phyloP scores from a whole-genome alignment of 352 stramenopile genomes.

The Globisporangium spinosum region DNA sequence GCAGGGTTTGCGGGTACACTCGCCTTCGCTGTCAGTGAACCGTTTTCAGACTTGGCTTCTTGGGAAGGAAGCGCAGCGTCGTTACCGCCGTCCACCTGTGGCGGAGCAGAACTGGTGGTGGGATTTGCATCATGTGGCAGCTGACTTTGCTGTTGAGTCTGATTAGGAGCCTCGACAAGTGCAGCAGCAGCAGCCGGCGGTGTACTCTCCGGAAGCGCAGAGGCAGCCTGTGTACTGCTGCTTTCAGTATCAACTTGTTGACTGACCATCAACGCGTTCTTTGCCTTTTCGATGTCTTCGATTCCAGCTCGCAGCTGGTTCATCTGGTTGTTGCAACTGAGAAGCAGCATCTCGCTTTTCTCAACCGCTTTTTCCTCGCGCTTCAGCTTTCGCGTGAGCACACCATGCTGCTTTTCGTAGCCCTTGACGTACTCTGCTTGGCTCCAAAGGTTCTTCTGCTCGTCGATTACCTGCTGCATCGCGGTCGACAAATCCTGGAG shows the following conservation, averaged over 20 bases:
- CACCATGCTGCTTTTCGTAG: conserved; percentile 79
- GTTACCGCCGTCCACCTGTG: not conserved
- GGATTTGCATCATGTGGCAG: not conserved
- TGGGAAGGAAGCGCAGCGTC: not conserved
- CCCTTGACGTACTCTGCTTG: conserved; percentile 79
- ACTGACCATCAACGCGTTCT: conserved; percentile 43
- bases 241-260: conserved; percentile 20
- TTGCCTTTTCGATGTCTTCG: conserved; percentile 71
- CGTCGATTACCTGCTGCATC: conserved; percentile 42
- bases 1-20: conserved; percentile 12
- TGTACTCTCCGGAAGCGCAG: not conserved
- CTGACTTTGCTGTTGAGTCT: not conserved
- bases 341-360: conserved; percentile 67
- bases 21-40: conserved; percentile 13
- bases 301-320: conserved; percentile 65
- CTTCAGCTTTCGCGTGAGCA: conserved; percentile 73
- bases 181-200: not conserved
- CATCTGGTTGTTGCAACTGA: conserved; percentile 81
- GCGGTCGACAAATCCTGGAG: conserved; percentile 81
- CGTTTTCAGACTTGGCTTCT: conserved; percentile 11
- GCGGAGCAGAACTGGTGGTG: not conserved
- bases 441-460: conserved; percentile 78
- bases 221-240: not conserved
- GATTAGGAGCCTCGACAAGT: conserved; percentile 4
- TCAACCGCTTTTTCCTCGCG: conserved; percentile 84